Conservation (phyloP, 805 yeast species). For the Spathaspora sp. region DNA sequence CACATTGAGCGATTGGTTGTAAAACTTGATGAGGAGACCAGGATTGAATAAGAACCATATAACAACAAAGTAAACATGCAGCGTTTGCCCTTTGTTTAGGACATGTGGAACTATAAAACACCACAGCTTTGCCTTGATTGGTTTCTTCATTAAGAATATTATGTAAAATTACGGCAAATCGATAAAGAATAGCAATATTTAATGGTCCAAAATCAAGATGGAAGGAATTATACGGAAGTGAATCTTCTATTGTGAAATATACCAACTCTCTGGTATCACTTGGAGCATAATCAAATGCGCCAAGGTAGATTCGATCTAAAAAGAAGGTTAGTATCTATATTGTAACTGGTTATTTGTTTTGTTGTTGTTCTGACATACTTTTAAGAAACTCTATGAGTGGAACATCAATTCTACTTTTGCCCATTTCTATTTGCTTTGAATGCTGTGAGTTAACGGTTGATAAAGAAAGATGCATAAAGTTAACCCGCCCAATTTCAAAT, state of each 20-base stretch:
- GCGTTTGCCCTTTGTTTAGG: slow-evolving; percentile 87
- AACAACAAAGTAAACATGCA: slow-evolving; percentile 89
- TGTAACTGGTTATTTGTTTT: background rate
- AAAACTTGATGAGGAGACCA: slow-evolving; percentile 99
- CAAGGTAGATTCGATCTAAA: slow-evolving; percentile 72
- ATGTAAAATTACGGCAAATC: slow-evolving; percentile 93
- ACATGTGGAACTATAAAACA: slow-evolving; percentile 80
- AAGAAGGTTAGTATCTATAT: background rate
- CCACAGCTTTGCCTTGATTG: slow-evolving; percentile 85
- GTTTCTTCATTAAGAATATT: slow-evolving; percentile 82
- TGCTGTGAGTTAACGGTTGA: background rate
- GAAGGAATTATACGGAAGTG: slow-evolving; percentile 90
- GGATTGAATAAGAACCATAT: slow-evolving; percentile 90
- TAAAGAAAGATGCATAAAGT: background rate
- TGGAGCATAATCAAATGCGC: slow-evolving; percentile 82
- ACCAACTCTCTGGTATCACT: slow-evolving; percentile 71
- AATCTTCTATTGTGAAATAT: slow-evolving; percentile 88
- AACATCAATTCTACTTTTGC: slow-evolving; percentile 11
- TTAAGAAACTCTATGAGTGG: slow-evolving; percentile 42
- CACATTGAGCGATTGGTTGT: slow-evolving; percentile 88
- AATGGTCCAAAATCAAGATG: slow-evolving; percentile 96
- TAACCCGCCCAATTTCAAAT: background rate
- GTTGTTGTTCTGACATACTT: slow-evolving; percentile 25
- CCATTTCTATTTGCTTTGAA: slow-evolving; percentile 1
- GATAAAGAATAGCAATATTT: slow-evolving; percentile 86